Percentiles rank a stretch among this genome's conserved stretches.
Evolutionary conservation across 768 basidiomycete genomes (phyloP).

Genomic region (Leucogyrophana mollusca): DNA sequence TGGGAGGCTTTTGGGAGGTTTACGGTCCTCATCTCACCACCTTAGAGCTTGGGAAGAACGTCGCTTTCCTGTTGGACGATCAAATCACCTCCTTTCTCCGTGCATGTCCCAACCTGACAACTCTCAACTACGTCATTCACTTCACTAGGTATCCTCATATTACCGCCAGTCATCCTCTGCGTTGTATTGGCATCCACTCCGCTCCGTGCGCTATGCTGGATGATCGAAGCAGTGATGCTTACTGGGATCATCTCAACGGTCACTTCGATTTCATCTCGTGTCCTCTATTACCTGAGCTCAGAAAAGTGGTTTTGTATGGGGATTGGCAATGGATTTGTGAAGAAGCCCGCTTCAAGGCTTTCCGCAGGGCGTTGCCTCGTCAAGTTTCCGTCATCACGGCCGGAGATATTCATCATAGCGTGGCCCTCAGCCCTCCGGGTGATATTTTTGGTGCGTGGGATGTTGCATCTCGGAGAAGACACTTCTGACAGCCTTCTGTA

Average conservation of each 20-base stretch:
- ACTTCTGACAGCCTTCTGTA: no score
- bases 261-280: constrained; percentile 49
- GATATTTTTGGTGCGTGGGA: no score
- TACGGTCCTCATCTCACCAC: constrained; percentile 50
- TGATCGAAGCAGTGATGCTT: constrained; percentile 27
- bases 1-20: constrained; percentile 46
- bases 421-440: no score
- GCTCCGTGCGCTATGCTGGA: constrained; percentile 42
- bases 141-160: constrained; percentile 39
- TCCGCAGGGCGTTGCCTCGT: constrained; percentile 23
- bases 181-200: constrained; percentile 51
- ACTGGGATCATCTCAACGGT: constrained; percentile 40
- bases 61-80: constrained; percentile 53
- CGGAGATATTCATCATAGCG: no score
- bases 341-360: constrained; percentile 36
- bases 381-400: constrained; percentile 30
- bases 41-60: constrained; percentile 57
- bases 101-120: constrained; percentile 43
- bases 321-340: constrained; percentile 44
- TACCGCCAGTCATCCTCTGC: constrained; percentile 32
- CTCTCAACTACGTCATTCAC: constrained; percentile 56
- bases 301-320: constrained; percentile 47
- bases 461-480: no score
- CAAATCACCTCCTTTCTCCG: constrained; percentile 45
- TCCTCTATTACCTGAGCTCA: constrained; percentile 44